These are phyloP conservation scores for Mycena citricolor DNA, from an alignment of 1,284 basidiomycete species.

Conservation along the genomic window DNA sequence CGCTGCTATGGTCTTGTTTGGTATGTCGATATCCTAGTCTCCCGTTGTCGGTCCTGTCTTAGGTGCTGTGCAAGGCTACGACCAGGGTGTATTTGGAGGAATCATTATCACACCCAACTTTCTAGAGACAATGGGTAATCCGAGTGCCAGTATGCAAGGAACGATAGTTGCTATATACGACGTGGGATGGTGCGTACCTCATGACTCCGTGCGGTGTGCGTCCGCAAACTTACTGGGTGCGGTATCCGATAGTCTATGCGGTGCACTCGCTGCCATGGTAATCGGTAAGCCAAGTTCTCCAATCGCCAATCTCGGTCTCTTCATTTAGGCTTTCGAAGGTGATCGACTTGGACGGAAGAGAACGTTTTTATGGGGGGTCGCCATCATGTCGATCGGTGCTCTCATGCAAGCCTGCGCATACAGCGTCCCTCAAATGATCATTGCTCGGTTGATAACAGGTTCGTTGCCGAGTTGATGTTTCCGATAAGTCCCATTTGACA, in stretches of 20 bases:
- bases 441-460: slow-evolving; percentile 51
- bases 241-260: slow-evolving; percentile 48
- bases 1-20: slow-evolving; percentile 47
- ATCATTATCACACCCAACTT: slow-evolving; percentile 46
- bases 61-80: slow-evolving; percentile 38
- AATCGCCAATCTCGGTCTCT: background rate
- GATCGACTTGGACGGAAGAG: slow-evolving; percentile 50
- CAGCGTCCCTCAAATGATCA: slow-evolving; percentile 49
- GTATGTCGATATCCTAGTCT: slow-evolving; percentile 27
- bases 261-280: slow-evolving; percentile 47
- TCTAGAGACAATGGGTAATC: slow-evolving; percentile 42
- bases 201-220: slow-evolving; percentile 28
- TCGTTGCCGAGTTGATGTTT: slow-evolving; percentile 2
- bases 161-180: slow-evolving; percentile 49
- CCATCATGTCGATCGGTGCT: slow-evolving; percentile 54
- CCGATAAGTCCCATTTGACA: background rate
- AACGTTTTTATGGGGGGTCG: slow-evolving; percentile 47
- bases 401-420: slow-evolving; percentile 49
- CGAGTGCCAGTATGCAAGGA: slow-evolving; percentile 41
- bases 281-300: slow-evolving; percentile 31
- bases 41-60: slow-evolving; percentile 10
- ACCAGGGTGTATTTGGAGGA: slow-evolving; percentile 50
- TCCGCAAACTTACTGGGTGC: slow-evolving; percentile 27
- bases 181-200: slow-evolving; percentile 41
- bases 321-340: slow-evolving; percentile 28